Percentiles rank a stretch among this genome's conserved stretches.
Conservation (phyloP, 768 basidiomycete genomes). For the Agaricus blazei region DNA sequence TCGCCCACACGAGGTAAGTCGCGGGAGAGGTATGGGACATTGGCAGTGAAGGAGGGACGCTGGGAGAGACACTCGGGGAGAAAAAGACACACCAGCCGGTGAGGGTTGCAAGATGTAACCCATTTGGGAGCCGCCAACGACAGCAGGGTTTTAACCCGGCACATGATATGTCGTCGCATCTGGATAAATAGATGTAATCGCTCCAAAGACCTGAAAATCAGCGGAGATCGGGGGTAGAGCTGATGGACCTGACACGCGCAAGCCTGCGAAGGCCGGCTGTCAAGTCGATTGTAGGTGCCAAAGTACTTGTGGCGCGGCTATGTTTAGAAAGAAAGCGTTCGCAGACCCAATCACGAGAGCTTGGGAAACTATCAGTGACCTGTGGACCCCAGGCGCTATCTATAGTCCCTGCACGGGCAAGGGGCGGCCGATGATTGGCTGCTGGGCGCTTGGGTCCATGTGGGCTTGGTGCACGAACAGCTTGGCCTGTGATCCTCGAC, state of each 20-base stretch:
- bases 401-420: no score
- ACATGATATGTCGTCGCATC: no score
- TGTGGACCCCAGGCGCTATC: no score
- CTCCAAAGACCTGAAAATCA: background rate
- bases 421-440: no score
- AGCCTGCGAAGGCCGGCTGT: background rate
- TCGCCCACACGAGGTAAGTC: conserved; percentile 6
- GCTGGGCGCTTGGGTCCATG: no score
- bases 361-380: background rate
- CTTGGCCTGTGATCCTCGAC: no score
- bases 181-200: background rate
- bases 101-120: background rate
- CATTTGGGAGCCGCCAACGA: no score
- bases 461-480: no score
- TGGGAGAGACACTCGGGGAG: background rate
- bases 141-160: no score
- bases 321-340: background rate
- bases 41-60: background rate
- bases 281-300: background rate
- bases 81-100: background rate
- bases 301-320: background rate
- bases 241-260: no score
- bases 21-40: conserved; percentile 9
- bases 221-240: background rate
- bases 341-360: background rate